Base-by-base conservation (phyloP, 352 stramenopile genomes). In the Aphanomyces stellatus region DNA sequence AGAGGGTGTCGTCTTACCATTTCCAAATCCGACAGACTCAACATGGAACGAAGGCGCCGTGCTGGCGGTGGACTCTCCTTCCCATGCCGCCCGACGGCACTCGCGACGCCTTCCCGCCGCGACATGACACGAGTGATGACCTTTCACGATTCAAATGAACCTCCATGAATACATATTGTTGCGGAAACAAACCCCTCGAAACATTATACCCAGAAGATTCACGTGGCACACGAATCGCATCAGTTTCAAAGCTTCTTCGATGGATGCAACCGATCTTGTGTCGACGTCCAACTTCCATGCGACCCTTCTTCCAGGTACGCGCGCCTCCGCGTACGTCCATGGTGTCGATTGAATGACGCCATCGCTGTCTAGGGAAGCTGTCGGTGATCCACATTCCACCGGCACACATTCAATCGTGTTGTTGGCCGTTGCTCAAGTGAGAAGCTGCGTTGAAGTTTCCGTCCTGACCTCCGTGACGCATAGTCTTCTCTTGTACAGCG, bases 271-370 rank as follows among this genome's bases (percentile, higher is more conserved):
- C 82, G 85, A 93, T 69, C 90, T 93, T 61, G 84, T 94, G 30
- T 93, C 86, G 51, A 94, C 86, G 40, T 92, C 86, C 74, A 94
- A 94, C 74, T 93, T 94, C 72, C 86, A 94, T 72, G 86, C 86
- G 41, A 94, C 85, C 69, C 70, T 94, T 64, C 78, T 94, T 57
- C 75, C 78, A 77, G 83, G 85, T 90, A 51, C 76, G 72, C 68
- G 19, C 55, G 22, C 27, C 22, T 24, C 8, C n/a, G 46, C 25
- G 3, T n/a, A n/a, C n/a, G n/a, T n/a, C n/a, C n/a, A 64, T 37
- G 56, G 35, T 10, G 24, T 57, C 7, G 6, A 34, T 57, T 13
- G 25, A 57, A 25, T 24, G 10, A 30, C 46, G 11, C 10, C 22
- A 8, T 7, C 22, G 37, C 25, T 25, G 33, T 73, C 28, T 59